Evolutionary conservation across 2,329 filamentous ascomycete species (phyloP), one percentile per base, ranked within the genome.

Genomic region (Metarhizium humberi): DNA sequence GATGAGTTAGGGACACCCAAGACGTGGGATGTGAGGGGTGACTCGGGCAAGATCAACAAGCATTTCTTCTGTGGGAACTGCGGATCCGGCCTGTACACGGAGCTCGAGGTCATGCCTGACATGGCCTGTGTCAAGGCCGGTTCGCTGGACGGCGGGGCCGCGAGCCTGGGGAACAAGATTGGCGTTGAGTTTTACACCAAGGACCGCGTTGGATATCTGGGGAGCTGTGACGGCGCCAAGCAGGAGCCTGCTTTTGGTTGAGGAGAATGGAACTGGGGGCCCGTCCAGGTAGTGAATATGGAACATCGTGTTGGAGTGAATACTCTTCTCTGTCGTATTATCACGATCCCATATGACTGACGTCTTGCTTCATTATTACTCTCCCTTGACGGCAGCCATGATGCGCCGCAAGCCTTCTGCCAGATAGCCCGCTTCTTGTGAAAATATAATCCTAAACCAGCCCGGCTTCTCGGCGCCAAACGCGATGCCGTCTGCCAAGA

Each of bases 21-120:
- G 58, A 61, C 69, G 34, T 81, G 73, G 62, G 77, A 80, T 57
- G 65, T 67, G 16, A 68, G 62, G 0, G 79, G 78, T 3, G 72
- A 64, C 40, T 77, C 75, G 0, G 79, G 79, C 34, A 81, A 81
- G 62, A 68, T 74, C 57, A 81, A 81, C 67, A 76, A 74, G 59
- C 78, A 80, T 62, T 80, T 73, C 67, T 82, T 82, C 70, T 81
- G 79, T 62, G 58, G 66, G 16, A 75, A 63, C 57, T 82, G 79
- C 60, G 79, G 79, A 18, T 77, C 73, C 2, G 70, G 73, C 53
- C 60, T 81, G 29, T 81, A 76, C 62, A 79, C 76, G 10, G 71
- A 77, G 62, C 68, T 80, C 30, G 79, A 81, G 32, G 52, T 80
- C 46, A 78, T 81, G 78, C 73, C 75, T 1, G 76, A 76, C 20